Evolutionary conservation across 768 basidiomycete species (phyloP), one percentile per base, ranked within the genome.

Genomic region (Mycena galericulata): DNA sequence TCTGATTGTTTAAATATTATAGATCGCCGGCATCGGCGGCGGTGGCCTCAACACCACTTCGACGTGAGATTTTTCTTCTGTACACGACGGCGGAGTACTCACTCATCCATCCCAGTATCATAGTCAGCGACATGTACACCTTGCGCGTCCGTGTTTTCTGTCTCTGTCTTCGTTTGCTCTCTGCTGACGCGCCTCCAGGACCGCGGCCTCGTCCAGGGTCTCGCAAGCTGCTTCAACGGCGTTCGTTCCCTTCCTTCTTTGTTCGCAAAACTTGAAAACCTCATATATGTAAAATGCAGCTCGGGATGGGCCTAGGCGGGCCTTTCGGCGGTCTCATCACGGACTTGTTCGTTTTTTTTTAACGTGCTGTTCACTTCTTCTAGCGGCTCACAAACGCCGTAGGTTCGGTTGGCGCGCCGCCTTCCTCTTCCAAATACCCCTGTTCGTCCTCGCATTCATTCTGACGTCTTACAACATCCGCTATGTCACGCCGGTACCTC

Each of bases 341-440:
- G 4, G 93, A 94, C 73, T 83, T 86, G 91, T 92, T 51, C 17
- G 50, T 72, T 12, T 54, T 60, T 78, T 50, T 30, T n/a, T n/a
- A n/a, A n/a, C n/a, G n/a, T n/a, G n/a, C n/a, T n/a, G n/a, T n/a
- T n/a, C n/a, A n/a, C 41, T 41, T 56, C 32, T 43, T 45, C 38
- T 36, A 53, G 36, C 57, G 22, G 24, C 43, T 26, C 47, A 47
- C 49, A 64, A 29, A 50, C 15, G n/a, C 40, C 36, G 18, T 62
- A 93, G 92, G 79, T 77, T 92, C 38, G 93, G 93, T 10, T 94
- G 93, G 93, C 82, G 93, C 74, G 92, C 89, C 86, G 93, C 93
- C 1, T 95, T 95, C 79, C 81, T 94, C 3, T 79, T 92, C 38
- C 94, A 95, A 73, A 77, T 92, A 24, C 93, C 93, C 29, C 71